Percentiles rank a stretch among this genome's conserved stretches.
Conservation (phyloP, 2,329 filamentous ascomycete genomes). For the Karstenula rhodostoma region DNA sequence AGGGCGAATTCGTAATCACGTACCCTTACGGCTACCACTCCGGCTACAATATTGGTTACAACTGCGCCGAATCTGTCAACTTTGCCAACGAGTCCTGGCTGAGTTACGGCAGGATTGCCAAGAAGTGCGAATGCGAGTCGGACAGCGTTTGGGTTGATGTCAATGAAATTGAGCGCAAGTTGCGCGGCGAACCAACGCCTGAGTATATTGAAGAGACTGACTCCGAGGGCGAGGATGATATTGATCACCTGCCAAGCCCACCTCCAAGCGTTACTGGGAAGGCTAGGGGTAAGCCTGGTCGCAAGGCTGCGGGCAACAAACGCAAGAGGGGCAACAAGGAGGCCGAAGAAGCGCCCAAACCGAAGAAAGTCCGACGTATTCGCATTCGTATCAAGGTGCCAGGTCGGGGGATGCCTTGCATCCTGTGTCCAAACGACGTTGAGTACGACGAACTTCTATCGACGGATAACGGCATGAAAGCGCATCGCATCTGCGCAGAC, state of each 20-base stretch:
- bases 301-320: conserved; percentile 73
- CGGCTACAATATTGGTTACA: conserved; percentile 97
- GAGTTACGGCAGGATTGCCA: conserved; percentile 92
- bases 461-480: conserved; percentile 83
- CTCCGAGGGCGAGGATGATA: conserved; percentile 69
- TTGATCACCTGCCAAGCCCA: conserved; percentile 75
- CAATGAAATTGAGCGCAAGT: conserved; percentile 91
- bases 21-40: conserved; percentile 99
- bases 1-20: conserved; percentile 97
- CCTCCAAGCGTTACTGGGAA: conserved; percentile 77
- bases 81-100: conserved; percentile 96
- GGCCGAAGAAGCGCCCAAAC: conserved; percentile 57
- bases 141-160: conserved; percentile 99
- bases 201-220: conserved; percentile 84
- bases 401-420: conserved; percentile 81
- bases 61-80: conserved; percentile 98
- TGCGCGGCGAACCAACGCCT: conserved; percentile 82
- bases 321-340: conserved; percentile 57
- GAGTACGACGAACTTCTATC: conserved; percentile 81
- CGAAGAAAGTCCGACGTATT: conserved; percentile 76
- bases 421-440: conserved; percentile 91
- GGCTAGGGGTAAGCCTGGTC: conserved; percentile 71
- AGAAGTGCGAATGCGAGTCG: conserved; percentile 95
- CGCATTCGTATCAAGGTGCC: conserved; percentile 76
- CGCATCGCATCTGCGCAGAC: conserved; percentile 86